Percentiles rank a stretch among this genome's conserved stretches.
phyloP scores from a whole-genome alignment of 2,329 filamentous ascomycete species.

The Parascedosporium putredinis region DNA sequence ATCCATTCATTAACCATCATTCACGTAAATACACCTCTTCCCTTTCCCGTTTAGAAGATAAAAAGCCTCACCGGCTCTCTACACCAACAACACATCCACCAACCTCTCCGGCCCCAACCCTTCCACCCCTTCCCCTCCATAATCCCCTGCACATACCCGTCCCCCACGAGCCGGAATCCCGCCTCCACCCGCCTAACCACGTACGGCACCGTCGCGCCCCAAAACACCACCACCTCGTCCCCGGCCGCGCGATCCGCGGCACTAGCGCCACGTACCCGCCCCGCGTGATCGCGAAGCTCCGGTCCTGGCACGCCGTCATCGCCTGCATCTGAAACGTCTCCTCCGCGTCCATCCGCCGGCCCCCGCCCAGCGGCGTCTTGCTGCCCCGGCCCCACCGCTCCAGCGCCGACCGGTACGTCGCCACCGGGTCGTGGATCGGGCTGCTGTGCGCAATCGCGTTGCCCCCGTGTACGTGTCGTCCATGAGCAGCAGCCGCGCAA shows the following conservation, averaged over 20 bases:
- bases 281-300: constrained; percentile 1
- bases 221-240: constrained; percentile 4
- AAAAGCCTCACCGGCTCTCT: background rate
- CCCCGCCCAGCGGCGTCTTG: background rate
- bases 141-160: constrained; percentile 6
- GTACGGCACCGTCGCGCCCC: constrained; percentile 2
- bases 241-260: background rate
- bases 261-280: background rate
- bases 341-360: background rate
- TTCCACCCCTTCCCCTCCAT: constrained; percentile 2
- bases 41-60: too few relatives aligned
- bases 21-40: too few relatives aligned
- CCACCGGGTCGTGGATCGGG: background rate
- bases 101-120: background rate
- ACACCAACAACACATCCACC: background rate
- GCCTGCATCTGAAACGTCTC: constrained; percentile 1
- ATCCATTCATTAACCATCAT: too few relatives aligned
- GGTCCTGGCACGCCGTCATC: background rate
- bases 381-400: background rate
- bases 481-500: constrained; percentile 2
- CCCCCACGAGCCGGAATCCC: background rate
- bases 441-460: background rate
- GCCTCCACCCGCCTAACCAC: background rate
- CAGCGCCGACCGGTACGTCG: background rate
- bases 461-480: constrained; percentile 3